Base-by-base conservation (phyloP, 768 basidiomycete genomes). In the Lactarius trivialis region DNA sequence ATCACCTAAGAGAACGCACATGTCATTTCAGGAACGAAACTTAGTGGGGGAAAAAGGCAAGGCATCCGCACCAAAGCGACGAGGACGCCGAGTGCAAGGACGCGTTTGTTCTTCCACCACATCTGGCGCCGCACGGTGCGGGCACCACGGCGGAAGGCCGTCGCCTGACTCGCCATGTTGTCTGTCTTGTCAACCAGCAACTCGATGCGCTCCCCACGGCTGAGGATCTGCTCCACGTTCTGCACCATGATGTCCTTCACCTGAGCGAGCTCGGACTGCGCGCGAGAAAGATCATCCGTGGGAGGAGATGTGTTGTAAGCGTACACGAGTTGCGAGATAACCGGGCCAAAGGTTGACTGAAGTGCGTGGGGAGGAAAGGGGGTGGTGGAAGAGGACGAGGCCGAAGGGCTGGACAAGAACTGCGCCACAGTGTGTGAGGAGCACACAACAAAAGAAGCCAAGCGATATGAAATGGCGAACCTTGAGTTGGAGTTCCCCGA, bases 191-290 rank as follows among this genome's bases (percentile, higher is more conserved):
- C 93, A 33, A 98, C 91, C 56, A 99, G 81, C 19, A 98, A 80
- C 72, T 98, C 96, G 67, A 99, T 92, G 57, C 97, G 81, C 74
- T 99, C 97, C 26, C 97, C 97, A 39, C 97, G 81, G 57, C 84
- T 88, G 45, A 99, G 82, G 65, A 98, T 96, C 73, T 94, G 91
- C 75, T 98, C 93, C 66, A 98, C 95, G 72, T 98, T 98, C 74
- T 98, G 91, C 55, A 98, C 95, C 94, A 97, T 96, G 75, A 97
- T 92, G 69, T 94, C 88, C 73, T 97, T 98, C 52, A 97, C 91
- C 67, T 92, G 90, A 63, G 85, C 84, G 45, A 93, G 80, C 73
- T 98, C 94, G 5, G 82, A 82, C 71, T 94, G 94, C 6, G 96
- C 96, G 65, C 92, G 89, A 21, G 87, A 78, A 60, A 98, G 84